Base-by-base conservation (phyloP, 495 filamentous ascomycete genomes). In the Beverwykella pulmonaria region DNA sequence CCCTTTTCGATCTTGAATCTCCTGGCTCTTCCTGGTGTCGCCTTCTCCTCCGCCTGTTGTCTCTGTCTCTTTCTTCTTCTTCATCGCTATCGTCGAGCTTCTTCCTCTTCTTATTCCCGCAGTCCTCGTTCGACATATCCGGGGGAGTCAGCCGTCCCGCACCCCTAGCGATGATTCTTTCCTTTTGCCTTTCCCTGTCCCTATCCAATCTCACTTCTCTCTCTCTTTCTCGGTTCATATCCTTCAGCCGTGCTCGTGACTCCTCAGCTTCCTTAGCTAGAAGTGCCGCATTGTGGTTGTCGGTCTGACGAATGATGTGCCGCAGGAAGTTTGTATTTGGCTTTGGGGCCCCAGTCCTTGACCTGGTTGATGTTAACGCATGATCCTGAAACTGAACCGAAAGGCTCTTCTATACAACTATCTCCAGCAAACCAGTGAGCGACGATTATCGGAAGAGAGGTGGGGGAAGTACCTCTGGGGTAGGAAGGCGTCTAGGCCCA, bases 301-400 rank as follows among this genome's bases (percentile, higher is more conserved):
- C 90, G 1, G 92, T 93, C 61, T 95, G 89, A 62, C 88, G 88
- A 68, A 98, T 90, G 56, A 98, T 90, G 67, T 94, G 90, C 26
- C 88, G 86, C 14, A 98, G 80, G 69, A 98, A 98, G 47, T 90
- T 82, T 0, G 90, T 96, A 70, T 98, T 98, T 15, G 93, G 91
- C 71, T 92, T 96, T 2, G 91, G 91, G 56, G 92, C 90, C 71
- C 84, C 84, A 26, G 81, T 75, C 22, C 86, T 77, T 39, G 82
- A 76, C 61, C 84, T 87, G 64, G 55, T 27, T 30, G 32, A 34
- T 0, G 14, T 41, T 75, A 50, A 70, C 61, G 8, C 29, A 17
- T 36, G 19, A 29, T 9, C 2, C 23, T 12, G 27, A 22, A 47
- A 55, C 12, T 34, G 7, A 23, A 48, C n/a, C 4, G 46, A 34